Evolutionary conservation across 1,139 yeast species (phyloP).

Genomic region (Suhomyces maxii): DNA sequence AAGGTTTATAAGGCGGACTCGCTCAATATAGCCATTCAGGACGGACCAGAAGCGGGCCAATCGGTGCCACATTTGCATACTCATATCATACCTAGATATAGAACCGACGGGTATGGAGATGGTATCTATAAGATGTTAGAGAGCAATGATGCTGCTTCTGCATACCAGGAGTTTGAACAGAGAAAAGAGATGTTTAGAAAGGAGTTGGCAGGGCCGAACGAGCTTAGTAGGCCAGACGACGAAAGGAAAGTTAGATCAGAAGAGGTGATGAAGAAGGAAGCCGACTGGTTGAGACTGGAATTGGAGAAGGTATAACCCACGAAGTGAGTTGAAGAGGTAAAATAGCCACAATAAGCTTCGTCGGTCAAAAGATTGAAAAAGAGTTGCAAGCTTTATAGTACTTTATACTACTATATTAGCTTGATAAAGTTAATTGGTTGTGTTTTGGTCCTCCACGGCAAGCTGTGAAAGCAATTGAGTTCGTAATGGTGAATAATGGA

Average conservation of each 20-base stretch:
- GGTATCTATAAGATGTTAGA: slow-evolving; percentile 66
- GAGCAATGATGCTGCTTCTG: slow-evolving; percentile 33
- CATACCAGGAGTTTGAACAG: slow-evolving; percentile 31
- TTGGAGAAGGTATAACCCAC: slow-evolving; percentile 25
- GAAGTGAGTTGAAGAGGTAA: neutral
- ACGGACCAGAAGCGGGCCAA: slow-evolving; percentile 95
- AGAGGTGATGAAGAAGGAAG: slow-evolving; percentile 68
- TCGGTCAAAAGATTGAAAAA: too few species aligned
- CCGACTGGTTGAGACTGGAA: slow-evolving; percentile 48
- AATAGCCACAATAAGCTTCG: too few species aligned
- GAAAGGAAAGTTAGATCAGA: slow-evolving; percentile 52
- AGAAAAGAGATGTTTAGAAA: slow-evolving; percentile 25
- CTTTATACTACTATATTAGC: too few species aligned
- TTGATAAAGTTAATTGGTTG: too few species aligned
- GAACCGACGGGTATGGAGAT: slow-evolving; percentile 67
- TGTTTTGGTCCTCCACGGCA: too few species aligned
- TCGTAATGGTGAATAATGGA: too few species aligned
- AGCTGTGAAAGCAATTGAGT: too few species aligned
- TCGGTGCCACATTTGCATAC: slow-evolving; percentile 92
- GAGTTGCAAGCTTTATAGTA: too few species aligned
- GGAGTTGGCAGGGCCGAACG: slow-evolving; percentile 22
- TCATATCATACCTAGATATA: slow-evolving; percentile 82
- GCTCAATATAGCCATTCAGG: slow-evolving; percentile 87
- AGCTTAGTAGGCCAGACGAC: slow-evolving; percentile 46
- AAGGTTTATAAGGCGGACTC: slow-evolving; percentile 73